Evolutionary conservation across 495 filamentous ascomycete genomes (phyloP).

Genomic region (Letharia columbiana): DNA sequence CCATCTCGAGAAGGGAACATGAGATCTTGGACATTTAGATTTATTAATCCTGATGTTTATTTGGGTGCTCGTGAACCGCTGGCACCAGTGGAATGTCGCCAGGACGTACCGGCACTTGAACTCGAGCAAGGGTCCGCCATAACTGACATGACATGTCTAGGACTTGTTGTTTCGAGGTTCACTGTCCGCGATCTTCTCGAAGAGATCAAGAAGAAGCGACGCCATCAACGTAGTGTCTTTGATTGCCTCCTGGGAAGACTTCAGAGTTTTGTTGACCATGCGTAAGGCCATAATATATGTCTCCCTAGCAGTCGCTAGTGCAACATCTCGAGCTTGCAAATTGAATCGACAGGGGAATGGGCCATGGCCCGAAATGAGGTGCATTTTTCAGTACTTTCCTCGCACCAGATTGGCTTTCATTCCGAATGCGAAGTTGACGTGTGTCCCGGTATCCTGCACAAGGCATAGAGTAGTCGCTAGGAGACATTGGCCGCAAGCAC

Average conservation of each 20-base stretch:
- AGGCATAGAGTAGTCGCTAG: constrained; percentile 23
- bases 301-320: constrained; percentile 11
- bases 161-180: constrained; percentile 11
- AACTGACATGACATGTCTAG: constrained; percentile 27
- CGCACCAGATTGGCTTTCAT: constrained; percentile 5
- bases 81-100: too few relatives aligned
- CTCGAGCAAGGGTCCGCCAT: constrained; percentile 29
- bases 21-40: too few relatives aligned
- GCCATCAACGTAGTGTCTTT: constrained; percentile 24
- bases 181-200: constrained; percentile 25
- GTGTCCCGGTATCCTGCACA: constrained; percentile 15
- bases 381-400: not conserved
- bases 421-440: constrained; percentile 6
- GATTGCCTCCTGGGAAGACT: not conserved
- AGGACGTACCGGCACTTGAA: too few relatives aligned
- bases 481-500: constrained; percentile 20
- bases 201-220: constrained; percentile 26
- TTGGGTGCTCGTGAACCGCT: too few relatives aligned
- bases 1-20: too few relatives aligned
- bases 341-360: constrained; percentile 1
- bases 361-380: not conserved
- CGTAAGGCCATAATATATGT: constrained; percentile 20
- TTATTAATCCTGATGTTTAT: too few relatives aligned
- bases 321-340: constrained; percentile 16
- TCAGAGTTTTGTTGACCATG: constrained; percentile 18